Base-by-base conservation (phyloP, 345 rosid species). In the Brassica incana region DNA sequence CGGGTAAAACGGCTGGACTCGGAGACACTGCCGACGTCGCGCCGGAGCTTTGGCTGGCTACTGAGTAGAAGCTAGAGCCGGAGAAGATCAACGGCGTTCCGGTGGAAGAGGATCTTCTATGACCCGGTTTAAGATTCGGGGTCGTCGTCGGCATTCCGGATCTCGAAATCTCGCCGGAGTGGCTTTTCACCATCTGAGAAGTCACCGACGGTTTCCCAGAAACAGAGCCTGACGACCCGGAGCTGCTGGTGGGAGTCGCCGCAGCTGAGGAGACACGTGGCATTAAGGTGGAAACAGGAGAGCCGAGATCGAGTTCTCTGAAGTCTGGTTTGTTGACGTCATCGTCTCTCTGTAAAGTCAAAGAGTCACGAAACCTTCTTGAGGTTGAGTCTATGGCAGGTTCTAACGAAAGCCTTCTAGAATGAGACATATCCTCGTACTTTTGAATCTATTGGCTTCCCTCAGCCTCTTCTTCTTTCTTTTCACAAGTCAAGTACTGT, bases 261-360 rank as follows among this genome's bases (percentile, higher is more conserved):
- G 79, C 80, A 0, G 82, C 73, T 6, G 82, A 78, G 18, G 83
- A 64, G 79, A 61, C 85, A 16, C 91, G 90, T 9, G 84, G 79
- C 73, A 78, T 74, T 83, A 92, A 83, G 12, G 99, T 93, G 4
- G 98, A 93, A 79, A 91, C 94, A 0, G 99, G 99, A 4, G 99
- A 95, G 66, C 88, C 95, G 63, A 92, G 97, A 93, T 95, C 90
- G 87, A 95, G 91, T 78, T 95, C 88, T 32, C 87, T 85, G 86
- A 88, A 94, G 79, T 94, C 98, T 4, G 97, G 97, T 85, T 94
- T 94, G 89, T 94, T 90, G 65, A 73, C 71, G 68, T 60, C 74
- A 67, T 64, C 20, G 18, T 83, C 68, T 74, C 67, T 18, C 35
- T 52, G 65, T 36, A 68, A 43, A 58, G 76, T 70, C 72, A 83